Conservation (phyloP, 768 basidiomycete species). For the Agaricus blazei region DNA sequence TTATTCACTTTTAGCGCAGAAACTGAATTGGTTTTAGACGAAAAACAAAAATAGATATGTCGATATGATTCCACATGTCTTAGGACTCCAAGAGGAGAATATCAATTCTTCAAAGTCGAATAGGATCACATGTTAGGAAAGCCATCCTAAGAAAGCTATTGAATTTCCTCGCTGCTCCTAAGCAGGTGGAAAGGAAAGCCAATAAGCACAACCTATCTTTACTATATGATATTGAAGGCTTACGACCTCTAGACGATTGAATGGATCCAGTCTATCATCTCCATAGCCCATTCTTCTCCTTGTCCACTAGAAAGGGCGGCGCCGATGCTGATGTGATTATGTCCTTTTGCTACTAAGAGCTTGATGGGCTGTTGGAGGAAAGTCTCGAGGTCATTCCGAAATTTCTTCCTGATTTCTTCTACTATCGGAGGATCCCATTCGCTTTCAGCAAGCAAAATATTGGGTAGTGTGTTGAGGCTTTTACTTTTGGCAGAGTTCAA, state of each 20-base stretch:
- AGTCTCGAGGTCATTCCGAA: slow-evolving; percentile 33
- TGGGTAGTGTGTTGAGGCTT: slow-evolving; percentile 32
- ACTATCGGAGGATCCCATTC: slow-evolving; percentile 51
- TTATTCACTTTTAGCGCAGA: no score
- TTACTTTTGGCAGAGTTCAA: slow-evolving; percentile 27
- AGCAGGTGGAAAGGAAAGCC: no score
- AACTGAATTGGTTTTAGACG: no score
- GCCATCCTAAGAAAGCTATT: no score
- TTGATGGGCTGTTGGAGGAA: slow-evolving; percentile 25
- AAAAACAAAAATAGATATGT: no score
- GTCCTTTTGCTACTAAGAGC: slow-evolving; percentile 38
- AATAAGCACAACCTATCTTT: no score
- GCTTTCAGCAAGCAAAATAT: slow-evolving; percentile 40
- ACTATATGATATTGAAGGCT: no score
- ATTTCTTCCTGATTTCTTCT: slow-evolving; percentile 27
- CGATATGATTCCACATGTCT: no score
- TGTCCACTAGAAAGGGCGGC: slow-evolving; percentile 46
- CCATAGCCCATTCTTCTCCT: slow-evolving; percentile 59
- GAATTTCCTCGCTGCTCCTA: no score
- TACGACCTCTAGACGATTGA: neutral
- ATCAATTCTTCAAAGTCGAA: no score
- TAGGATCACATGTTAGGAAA: no score
- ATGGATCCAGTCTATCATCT: slow-evolving; percentile 35
- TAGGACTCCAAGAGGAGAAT: no score
- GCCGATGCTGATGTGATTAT: slow-evolving; percentile 60